Evolutionary conservation across 805 yeast species (phyloP), one percentile per base, ranked within the genome.

Genomic region (Lipomyces anomalus): DNA sequence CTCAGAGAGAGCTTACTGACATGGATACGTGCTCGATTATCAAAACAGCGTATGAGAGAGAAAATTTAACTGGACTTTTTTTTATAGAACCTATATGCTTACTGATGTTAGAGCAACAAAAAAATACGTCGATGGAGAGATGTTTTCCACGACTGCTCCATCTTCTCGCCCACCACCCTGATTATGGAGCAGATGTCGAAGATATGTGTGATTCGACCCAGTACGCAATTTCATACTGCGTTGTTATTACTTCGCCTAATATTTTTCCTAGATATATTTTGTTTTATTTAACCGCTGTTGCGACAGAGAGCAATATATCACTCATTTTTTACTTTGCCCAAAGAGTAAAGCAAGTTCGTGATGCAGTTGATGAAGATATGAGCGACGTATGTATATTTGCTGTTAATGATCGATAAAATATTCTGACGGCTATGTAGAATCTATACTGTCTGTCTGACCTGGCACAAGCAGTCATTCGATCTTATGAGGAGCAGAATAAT

Each of bases 331-430:
- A 88, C 61, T 67, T 85, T 40, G 79, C 92, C 0, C 83, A 83
- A 47, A 72, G 95, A 43, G 74, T 86, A 17, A 87, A 86, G 60
- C 94, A 85, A 61, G 83, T 80, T 56, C 71, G 78, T 42, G 95
- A 86, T 65, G 73, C 71, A 6, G 38, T 70, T 51, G 55, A 68
- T 3, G 72, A 67, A 4, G 67, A 65, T 4, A 61, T 57, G 3
- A 67, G 62, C 33, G 61, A 58, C 24, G 59, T 56, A 21, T 48
- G 53, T 2, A n/a, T n/a, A n/a, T n/a, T n/a, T n/a, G n/a, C n/a
- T n/a, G n/a, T n/a, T n/a, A 60, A 52, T 20, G 22, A 4, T 13
- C 6, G 22, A 4, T 21, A 17, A n/a, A 24, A 5, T 24, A 34
- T 13, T 5, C 1, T 29, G 39, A 23, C 17, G 9, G 13, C 3